These are phyloP conservation scores for Panaeolus papilionaceus DNA, from an alignment of 768 basidiomycete species.

Conservation along the genomic window DNA sequence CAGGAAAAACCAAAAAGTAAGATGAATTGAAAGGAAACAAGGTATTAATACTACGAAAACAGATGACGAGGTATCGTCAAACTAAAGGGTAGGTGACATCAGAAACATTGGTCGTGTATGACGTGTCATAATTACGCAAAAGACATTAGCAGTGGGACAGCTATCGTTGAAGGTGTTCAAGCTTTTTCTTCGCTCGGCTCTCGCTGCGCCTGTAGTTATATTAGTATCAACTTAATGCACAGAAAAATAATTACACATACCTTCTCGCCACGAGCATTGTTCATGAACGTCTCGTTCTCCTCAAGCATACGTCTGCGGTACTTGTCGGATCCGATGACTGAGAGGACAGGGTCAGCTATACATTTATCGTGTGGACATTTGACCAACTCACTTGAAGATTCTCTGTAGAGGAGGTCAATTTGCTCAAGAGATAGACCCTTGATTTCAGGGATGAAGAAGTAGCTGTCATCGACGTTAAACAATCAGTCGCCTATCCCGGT, in stretches of 20 bases:
- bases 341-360: neutral
- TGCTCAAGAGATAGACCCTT: conserved; percentile 85
- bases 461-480: conserved; percentile 16
- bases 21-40: conserved; percentile 1
- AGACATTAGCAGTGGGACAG: neutral
- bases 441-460: conserved; percentile 43
- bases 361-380: neutral
- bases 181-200: conserved; percentile 8
- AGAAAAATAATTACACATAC: neutral
- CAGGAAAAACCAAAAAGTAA: neutral
- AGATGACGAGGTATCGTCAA: neutral
- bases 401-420: conserved; percentile 76
- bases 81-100: neutral
- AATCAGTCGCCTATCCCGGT: neutral
- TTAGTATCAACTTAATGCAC: neutral
- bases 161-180: neutral
- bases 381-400: conserved; percentile 43
- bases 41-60: neutral
- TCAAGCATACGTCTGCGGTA: conserved; percentile 38
- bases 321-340: conserved; percentile 49
- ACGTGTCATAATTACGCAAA: neutral
- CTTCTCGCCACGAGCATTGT: conserved; percentile 23
- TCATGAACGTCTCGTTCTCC: conserved; percentile 29
- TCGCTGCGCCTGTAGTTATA: neutral
- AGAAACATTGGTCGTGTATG: neutral